Conservation (phyloP, 2,329 filamentous ascomycete genomes). For the Botrytis sinoallii region DNA sequence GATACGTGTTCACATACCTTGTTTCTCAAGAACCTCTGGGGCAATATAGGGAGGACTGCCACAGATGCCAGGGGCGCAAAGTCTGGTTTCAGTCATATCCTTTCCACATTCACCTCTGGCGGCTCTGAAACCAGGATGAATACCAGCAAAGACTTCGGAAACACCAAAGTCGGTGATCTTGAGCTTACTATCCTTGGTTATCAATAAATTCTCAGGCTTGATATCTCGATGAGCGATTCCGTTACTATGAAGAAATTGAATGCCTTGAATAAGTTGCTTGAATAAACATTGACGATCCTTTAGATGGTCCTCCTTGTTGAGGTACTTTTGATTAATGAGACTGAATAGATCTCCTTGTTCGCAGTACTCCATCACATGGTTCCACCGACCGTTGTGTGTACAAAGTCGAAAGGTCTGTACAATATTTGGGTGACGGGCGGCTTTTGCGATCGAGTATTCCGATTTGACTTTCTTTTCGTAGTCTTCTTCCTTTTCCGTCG, state of each 20-base stretch:
- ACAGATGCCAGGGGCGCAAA: conserved; percentile 76
- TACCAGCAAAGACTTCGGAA: conserved; percentile 79
- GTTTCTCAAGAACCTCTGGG: conserved; percentile 74
- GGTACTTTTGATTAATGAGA: conserved; percentile 68
- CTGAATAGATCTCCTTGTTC: conserved; percentile 75
- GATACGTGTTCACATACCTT: conserved; percentile 40
- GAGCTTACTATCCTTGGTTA: conserved; percentile 74
- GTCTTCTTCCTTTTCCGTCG: conserved; percentile 66
- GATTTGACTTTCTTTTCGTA: conserved; percentile 90
- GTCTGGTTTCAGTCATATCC: conserved; percentile 67
- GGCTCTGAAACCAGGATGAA: conserved; percentile 73
- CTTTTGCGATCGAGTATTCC: conserved; percentile 84
- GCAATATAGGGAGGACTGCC: conserved; percentile 85
- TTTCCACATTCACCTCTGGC: conserved; percentile 70
- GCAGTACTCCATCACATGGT: conserved; percentile 93
- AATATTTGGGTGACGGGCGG: conserved; percentile 81
- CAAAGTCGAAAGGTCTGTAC: conserved; percentile 73
- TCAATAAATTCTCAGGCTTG: conserved; percentile 82
- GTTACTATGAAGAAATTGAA: conserved; percentile 76
- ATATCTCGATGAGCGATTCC: conserved; percentile 90
- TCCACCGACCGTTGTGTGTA: conserved; percentile 72
- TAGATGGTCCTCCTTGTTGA: conserved; percentile 59
- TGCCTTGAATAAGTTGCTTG: conserved; percentile 81
- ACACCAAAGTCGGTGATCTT: conserved; percentile 94
- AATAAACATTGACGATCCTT: conserved; percentile 78